Base-by-base conservation (phyloP, 176 grass and related monocot species). In the Eleusine coracana region DNA sequence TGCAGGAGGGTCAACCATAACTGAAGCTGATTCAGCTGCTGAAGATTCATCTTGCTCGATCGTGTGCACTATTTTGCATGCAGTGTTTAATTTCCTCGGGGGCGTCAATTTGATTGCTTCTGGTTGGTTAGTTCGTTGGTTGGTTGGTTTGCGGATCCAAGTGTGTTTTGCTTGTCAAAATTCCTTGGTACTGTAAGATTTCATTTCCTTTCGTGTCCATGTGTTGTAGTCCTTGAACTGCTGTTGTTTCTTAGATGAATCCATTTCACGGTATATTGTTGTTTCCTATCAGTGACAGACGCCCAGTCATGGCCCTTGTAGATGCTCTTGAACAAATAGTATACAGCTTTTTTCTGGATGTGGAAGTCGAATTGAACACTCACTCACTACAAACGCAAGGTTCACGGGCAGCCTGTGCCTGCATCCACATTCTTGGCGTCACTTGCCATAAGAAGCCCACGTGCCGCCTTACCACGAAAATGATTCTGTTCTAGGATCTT, bases 1-100 rank as follows among this genome's bases (percentile, higher is more conserved):
- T 97, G 92, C 89, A 90, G 95, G 86, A 89, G 81, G 86, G 61
- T 97, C 36, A 94, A 94, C 69, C 75, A 83, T 68, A 52, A 66
- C 29, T 91, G 82, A 83, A 63, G 25, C 71, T 10, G 10, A n/a
- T 38, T 52, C 17, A 49, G 10, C 18, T 2, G 3, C 41, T 17
- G 5, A 10, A n/a, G 25, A 68, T 41, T 31, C 38, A 1, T 49
- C 17, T 1, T 61, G 39, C 48, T 59, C 18, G 6, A n/a, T 54
- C 16, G 1, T 82, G 60, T 38, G 7, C 66, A 41, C 28, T 36
- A 31, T 49, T 14, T 41, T 48, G 60, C 23, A 29, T 27, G 62
- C 51, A 25, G 42, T 66, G 12, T 75, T 50, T 71, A 36, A 1
- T 50, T 51, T 63, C 71, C 40, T 71, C 37, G 10, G 12, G 10